Percentiles rank a stretch among this genome's conserved stretches.
Evolutionary conservation across 2,329 filamentous ascomycete genomes (phyloP).

Genomic region (Hymenoscyphus occultus): DNA sequence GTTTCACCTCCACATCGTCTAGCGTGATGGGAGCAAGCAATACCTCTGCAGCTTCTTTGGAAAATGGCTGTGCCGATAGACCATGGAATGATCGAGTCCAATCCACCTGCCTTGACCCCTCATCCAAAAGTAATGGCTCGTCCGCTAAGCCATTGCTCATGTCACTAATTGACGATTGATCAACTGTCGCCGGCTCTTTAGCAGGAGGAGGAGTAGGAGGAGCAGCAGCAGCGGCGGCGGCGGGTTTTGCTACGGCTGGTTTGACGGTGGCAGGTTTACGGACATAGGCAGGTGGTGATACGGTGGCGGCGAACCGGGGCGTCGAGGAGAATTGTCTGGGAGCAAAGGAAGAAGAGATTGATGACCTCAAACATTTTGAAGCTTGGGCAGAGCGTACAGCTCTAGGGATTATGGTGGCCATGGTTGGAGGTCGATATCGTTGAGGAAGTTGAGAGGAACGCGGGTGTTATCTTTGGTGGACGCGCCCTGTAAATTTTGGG

Average conservation of each 20-base stretch:
- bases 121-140: constrained; percentile 46
- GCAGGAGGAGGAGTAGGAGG: neutral
- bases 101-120: constrained; percentile 57
- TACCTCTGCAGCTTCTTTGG: constrained; percentile 59
- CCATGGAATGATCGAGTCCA: constrained; percentile 73
- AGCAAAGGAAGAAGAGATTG: neutral
- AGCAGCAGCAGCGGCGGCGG: neutral
- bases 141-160: constrained; percentile 51
- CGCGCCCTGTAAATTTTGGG: neutral
- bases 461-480: neutral
- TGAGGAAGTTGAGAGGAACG: constrained; percentile 12
- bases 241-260: neutral
- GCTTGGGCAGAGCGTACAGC: constrained; percentile 26
- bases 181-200: constrained; percentile 43
- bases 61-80: constrained; percentile 61
- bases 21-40: constrained; percentile 61
- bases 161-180: constrained; percentile 35
- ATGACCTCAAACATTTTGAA: constrained; percentile 14
- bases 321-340: constrained; percentile 28
- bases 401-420: constrained; percentile 26
- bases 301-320: constrained; percentile 24
- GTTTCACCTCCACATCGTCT: constrained; percentile 92
- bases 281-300: constrained; percentile 24
- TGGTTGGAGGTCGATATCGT: constrained; percentile 20
- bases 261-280: constrained; percentile 23